A percentile compares a stretch with the other conserved stretches of the same genome.
phyloP scores from a whole-genome alignment of 352 stramenopile species.

The Pythium grandisporangium region DNA sequence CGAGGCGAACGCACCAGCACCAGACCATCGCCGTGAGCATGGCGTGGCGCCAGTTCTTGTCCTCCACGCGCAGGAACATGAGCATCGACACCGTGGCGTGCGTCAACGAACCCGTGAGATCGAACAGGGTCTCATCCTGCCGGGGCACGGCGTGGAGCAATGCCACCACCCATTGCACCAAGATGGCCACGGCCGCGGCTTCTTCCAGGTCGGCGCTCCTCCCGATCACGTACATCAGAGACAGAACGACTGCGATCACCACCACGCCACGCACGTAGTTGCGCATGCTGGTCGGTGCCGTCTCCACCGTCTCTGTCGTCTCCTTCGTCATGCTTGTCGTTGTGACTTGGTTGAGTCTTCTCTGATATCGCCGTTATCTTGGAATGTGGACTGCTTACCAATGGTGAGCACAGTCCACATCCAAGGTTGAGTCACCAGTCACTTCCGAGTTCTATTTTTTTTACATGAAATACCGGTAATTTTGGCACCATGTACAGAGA shows the following conservation, averaged over 20 bases:
- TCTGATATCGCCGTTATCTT: no score
- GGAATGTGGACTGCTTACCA: no score
- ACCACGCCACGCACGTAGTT: slow-evolving; percentile 25
- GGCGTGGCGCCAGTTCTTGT: slow-evolving; percentile 32
- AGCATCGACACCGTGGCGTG: slow-evolving; percentile 52
- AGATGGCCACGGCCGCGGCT: slow-evolving; percentile 40
- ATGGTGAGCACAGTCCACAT: no score
- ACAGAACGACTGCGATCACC: slow-evolving; percentile 23
- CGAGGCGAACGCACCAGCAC: slow-evolving; percentile 72
- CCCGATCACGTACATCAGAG: slow-evolving; percentile 23
- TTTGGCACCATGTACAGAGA: no score
- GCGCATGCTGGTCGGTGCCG: neutral
- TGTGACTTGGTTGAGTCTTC: no score
- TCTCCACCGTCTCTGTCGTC: no score
- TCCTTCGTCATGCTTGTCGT: no score
- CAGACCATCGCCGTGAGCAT: slow-evolving; percentile 61
- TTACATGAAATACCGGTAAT: no score
- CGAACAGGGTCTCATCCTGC: slow-evolving; percentile 73
- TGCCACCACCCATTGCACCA: slow-evolving; percentile 55
- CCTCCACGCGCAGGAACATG: slow-evolving; percentile 16
- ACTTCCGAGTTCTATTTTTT: no score
- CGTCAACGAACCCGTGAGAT: slow-evolving; percentile 74
- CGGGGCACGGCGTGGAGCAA: slow-evolving; percentile 54
- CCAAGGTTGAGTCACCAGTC: no score
- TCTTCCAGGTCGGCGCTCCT: slow-evolving; percentile 25